phyloP scores from a whole-genome alignment of 768 basidiomycete genomes.

The Glaciozyma antarctica region DNA sequence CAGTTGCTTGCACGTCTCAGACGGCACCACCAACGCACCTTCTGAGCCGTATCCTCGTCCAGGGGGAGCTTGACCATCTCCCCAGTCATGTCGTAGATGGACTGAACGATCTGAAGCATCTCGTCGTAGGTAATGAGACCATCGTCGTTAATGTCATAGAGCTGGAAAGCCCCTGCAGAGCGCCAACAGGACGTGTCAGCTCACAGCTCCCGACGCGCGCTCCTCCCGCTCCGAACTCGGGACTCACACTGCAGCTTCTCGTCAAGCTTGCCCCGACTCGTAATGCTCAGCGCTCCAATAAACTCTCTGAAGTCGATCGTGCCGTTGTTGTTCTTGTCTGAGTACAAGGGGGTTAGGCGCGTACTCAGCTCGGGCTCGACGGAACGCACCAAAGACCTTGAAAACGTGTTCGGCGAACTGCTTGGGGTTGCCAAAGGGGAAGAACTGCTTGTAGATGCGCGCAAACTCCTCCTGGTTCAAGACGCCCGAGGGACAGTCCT shows the following conservation, averaged over 20 bases:
- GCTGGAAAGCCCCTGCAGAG: constrained; percentile 90
- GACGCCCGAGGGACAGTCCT: constrained; percentile 94
- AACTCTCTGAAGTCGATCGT: constrained; percentile 99
- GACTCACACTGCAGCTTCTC: constrained; percentile 93
- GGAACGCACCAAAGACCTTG: constrained; percentile 65
- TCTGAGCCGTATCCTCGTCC: constrained; percentile 99
- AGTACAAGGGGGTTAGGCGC: not conserved
- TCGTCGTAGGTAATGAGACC: constrained; percentile 97
- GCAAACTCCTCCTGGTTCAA: constrained; percentile 92
- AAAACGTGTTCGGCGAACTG: constrained; percentile 98
- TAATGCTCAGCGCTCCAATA: constrained; percentile 93
- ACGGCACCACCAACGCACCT: constrained; percentile 47
- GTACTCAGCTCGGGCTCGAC: not conserved
- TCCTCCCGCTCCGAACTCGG: not conserved
- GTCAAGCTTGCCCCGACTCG: constrained; percentile 81
- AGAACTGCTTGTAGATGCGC: constrained; percentile 99
- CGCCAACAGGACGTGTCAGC: not conserved
- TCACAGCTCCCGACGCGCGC: not conserved
- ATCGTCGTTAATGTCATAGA: constrained; percentile 98
- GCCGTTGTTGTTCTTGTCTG: constrained; percentile 82
- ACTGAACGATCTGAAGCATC: constrained; percentile 95
- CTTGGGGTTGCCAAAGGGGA: constrained; percentile 94
- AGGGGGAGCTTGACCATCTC: constrained; percentile 97
- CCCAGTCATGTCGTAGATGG: constrained; percentile 99
- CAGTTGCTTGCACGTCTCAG: not conserved